Evolutionary conservation across 2,329 filamentous ascomycete species (phyloP).

Genomic region (Tolypocladium guangdongense): DNA sequence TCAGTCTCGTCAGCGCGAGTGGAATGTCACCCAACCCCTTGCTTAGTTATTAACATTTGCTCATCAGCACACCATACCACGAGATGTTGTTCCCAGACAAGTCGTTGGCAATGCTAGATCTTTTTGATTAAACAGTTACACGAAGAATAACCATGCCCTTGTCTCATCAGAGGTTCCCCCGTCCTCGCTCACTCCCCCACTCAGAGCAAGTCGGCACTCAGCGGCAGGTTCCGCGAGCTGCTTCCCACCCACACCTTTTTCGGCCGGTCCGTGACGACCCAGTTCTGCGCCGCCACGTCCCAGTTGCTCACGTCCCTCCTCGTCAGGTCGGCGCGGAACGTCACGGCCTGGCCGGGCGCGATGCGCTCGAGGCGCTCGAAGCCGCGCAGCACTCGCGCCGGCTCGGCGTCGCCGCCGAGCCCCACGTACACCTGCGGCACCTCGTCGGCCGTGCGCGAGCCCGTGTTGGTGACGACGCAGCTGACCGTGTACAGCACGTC

Average conservation of each 20-base stretch:
- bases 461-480: slow-evolving; percentile 62
- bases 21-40: too few relatives aligned
- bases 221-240: slow-evolving; percentile 43
- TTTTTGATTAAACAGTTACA: too few relatives aligned
- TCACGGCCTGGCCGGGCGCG: slow-evolving; percentile 52
- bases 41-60: too few relatives aligned
- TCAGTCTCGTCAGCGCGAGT: too few relatives aligned
- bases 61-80: too few relatives aligned
- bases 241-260: slow-evolving; percentile 46
- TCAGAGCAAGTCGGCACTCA: slow-evolving; percentile 16
- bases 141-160: not conserved
- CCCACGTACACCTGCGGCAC: slow-evolving; percentile 70
- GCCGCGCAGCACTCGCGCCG: slow-evolving; percentile 55
- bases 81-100: not conserved
- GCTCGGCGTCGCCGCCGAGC: slow-evolving; percentile 68
- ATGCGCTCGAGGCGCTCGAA: slow-evolving; percentile 68
- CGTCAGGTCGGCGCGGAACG: slow-evolving; percentile 59
- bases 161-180: too few relatives aligned
- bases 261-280: slow-evolving; percentile 48
- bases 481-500: slow-evolving; percentile 58
- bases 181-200: too few relatives aligned
- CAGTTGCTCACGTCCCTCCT: slow-evolving; percentile 81
- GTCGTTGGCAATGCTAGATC: too few relatives aligned
- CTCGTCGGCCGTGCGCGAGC: slow-evolving; percentile 53
- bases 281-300: slow-evolving; percentile 72